phyloP scores from a whole-genome alignment of 805 yeast species.

The Saccharomycopsis babjevae region DNA sequence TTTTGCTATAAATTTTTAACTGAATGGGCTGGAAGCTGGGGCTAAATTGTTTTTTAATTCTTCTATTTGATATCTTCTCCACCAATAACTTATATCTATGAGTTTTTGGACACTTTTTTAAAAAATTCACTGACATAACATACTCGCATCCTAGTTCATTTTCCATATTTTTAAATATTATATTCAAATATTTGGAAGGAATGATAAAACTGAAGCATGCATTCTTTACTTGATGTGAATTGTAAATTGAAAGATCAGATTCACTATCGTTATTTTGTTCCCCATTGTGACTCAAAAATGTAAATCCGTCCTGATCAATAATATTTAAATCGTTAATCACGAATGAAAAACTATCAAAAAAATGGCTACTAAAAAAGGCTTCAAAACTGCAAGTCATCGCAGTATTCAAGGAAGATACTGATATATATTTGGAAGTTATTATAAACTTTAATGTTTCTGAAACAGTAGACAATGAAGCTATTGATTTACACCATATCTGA shows the following conservation, averaged over 20 bases:
- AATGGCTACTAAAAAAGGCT: not conserved
- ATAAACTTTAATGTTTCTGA: constrained; percentile 10
- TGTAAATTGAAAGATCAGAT: not conserved
- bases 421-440: constrained; percentile 2
- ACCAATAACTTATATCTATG: constrained; percentile 8
- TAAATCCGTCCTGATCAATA: constrained; percentile 7
- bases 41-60: constrained; percentile 15
- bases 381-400: constrained; percentile 11
- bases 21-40: constrained; percentile 13
- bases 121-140: constrained; percentile 6
- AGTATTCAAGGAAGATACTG: constrained; percentile 12
- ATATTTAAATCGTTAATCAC: not conserved
- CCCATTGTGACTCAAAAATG: not conserved
- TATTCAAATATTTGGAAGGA: constrained; percentile 9
- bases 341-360: constrained; percentile 9
- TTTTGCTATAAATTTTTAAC: not conserved
- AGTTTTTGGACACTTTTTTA: constrained; percentile 2
- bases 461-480: constrained; percentile 5
- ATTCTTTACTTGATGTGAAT: not conserved
- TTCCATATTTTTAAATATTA: constrained; percentile 7
- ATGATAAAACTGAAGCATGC: constrained; percentile 10
- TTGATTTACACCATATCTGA: constrained; percentile 12
- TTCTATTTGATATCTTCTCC: constrained; percentile 9
- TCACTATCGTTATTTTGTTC: not conserved
- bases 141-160: constrained; percentile 7